Percentiles rank a stretch among this genome's conserved stretches.
phyloP scores from a whole-genome alignment of 1,284 basidiomycete species.

The Thecaphora thlaspeos region DNA sequence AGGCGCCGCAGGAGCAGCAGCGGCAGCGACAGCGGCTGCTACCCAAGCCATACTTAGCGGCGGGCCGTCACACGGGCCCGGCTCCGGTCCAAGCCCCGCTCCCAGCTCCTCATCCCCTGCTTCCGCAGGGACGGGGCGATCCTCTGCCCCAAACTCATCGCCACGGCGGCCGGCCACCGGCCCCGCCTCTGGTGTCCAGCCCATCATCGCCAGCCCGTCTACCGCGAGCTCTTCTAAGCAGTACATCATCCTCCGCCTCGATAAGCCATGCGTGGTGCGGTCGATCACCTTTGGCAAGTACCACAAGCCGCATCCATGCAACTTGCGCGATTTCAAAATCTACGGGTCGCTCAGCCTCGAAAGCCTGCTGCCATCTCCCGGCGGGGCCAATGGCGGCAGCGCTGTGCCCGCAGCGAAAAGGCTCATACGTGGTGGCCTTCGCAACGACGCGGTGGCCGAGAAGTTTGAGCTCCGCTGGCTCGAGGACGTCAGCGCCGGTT shows the following conservation, averaged over 20 bases:
- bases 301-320: conserved; percentile 58
- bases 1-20: background rate
- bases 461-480: conserved; percentile 38
- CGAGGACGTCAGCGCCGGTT: conserved; percentile 30
- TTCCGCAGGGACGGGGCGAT: too few relatives aligned
- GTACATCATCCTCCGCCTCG: conserved; percentile 56
- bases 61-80: too few relatives aligned
- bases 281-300: conserved; percentile 58
- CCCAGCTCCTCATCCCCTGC: too few relatives aligned
- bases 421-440: conserved; percentile 49
- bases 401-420: conserved; percentile 29
- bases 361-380: conserved; percentile 14
- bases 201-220: conserved; percentile 3
- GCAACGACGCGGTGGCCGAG: conserved; percentile 54
- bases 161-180: conserved; percentile 8
- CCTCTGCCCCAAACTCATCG: too few relatives aligned
- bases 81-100: too few relatives aligned
- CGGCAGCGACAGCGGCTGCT: too few relatives aligned
- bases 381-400: background rate
- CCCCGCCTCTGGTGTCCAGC: conserved; percentile 3
- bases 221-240: conserved; percentile 34
- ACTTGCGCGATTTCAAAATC: conserved; percentile 55
- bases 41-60: too few relatives aligned
- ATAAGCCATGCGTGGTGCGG: conserved; percentile 45
- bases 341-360: conserved; percentile 50